Conservation (phyloP, 2,329 filamentous ascomycete species). For the Cercospora sojina region DNA sequence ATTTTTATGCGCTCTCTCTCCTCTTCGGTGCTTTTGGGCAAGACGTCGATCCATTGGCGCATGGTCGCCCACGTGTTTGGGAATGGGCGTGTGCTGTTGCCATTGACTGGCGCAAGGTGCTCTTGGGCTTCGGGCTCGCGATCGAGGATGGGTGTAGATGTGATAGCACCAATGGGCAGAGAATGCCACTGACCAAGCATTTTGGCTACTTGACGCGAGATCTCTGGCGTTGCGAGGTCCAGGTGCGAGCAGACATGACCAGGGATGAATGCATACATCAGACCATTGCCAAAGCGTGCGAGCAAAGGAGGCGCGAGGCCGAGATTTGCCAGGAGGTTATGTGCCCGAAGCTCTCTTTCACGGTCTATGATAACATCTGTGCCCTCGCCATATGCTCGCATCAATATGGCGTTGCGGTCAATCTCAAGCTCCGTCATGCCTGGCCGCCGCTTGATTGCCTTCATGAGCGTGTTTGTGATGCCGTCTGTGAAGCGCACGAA, state of each 20-base stretch:
- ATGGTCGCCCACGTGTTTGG: constrained; percentile 93
- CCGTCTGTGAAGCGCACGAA: constrained; percentile 94
- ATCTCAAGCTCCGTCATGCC: constrained; percentile 73
- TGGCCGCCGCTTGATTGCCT: constrained; percentile 67
- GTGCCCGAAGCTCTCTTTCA: constrained; percentile 65
- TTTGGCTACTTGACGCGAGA: constrained; percentile 81
- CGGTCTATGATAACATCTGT: constrained; percentile 96
- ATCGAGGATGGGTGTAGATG: constrained; percentile 38
- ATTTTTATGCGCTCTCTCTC: constrained; percentile 65
- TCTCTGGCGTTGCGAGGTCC: constrained; percentile 71
- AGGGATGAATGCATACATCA: constrained; percentile 87
- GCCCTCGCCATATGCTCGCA: constrained; percentile 90
- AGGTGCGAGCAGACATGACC: constrained; percentile 76
- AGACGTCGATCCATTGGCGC: constrained; percentile 89
- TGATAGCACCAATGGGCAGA: constrained; percentile 56
- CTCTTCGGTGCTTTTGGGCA: constrained; percentile 70
- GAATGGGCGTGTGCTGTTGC: constrained; percentile 61
- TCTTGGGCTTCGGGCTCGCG: constrained; percentile 25
- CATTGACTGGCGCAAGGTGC: constrained; percentile 27
- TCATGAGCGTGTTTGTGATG: constrained; percentile 91
- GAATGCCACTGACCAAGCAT: constrained; percentile 89
- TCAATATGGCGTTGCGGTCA: constrained; percentile 79
- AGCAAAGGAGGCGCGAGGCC: constrained; percentile 82
- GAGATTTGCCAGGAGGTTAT: constrained; percentile 81
- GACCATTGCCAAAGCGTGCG: constrained; percentile 91